Conservation (phyloP, 1,139 yeast species). For the Yamadazyma oceani region DNA sequence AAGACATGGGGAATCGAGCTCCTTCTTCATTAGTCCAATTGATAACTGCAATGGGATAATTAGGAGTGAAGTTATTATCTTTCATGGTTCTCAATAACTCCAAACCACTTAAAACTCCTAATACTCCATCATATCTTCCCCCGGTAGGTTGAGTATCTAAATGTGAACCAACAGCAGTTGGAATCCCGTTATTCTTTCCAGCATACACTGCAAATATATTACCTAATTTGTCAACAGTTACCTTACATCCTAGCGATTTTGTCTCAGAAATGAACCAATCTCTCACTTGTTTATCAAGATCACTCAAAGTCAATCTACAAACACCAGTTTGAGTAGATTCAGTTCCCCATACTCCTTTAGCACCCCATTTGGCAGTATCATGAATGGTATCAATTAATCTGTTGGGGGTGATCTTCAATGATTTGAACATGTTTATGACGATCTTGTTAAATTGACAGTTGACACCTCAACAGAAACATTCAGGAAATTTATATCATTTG, state of each 20-base stretch:
- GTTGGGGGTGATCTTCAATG: constrained; percentile 16
- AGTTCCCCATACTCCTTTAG: constrained; percentile 63
- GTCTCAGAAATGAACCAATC: constrained; percentile 66
- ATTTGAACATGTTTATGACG: too few species aligned
- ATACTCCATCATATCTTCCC: constrained; percentile 71
- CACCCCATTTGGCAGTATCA: constrained; percentile 62
- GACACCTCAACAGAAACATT: constrained; percentile 7
- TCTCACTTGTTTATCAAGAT: constrained; percentile 62
- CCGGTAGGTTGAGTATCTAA: constrained; percentile 81
- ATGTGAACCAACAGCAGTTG: constrained; percentile 74
- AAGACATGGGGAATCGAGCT: constrained; percentile 67
- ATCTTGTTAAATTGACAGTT: too few species aligned
- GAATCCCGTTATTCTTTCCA: constrained; percentile 50
- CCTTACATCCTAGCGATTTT: constrained; percentile 52
- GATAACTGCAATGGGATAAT: constrained; percentile 63
- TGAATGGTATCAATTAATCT: constrained; percentile 50
- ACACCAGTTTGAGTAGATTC: constrained; percentile 58
- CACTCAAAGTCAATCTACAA: constrained; percentile 59
- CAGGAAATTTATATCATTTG: too few species aligned
- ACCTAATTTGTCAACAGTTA: constrained; percentile 62
- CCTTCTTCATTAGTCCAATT: constrained; percentile 83
- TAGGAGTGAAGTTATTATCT: constrained; percentile 56
- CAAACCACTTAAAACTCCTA: constrained; percentile 66
- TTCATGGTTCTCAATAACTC: constrained; percentile 66
- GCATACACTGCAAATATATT: constrained; percentile 66